Conservation (phyloP, 106 monocot genomes). For the Dendrobium catenatum region DNA sequence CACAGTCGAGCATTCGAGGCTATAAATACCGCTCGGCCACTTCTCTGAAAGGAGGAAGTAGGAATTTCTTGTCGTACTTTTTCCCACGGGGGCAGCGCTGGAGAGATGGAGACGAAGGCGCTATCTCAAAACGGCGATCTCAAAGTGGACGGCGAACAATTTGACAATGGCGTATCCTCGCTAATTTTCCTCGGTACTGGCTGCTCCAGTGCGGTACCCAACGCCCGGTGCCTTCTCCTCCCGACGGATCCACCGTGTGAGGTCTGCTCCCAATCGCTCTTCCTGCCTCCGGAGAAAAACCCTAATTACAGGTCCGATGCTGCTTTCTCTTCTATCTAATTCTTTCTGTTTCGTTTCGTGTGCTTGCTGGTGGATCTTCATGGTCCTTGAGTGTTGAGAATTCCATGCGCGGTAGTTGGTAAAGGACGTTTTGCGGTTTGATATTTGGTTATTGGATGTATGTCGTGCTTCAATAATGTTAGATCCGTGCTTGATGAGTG, state of each 20-base stretch:
- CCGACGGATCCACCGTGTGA: constrained; percentile 75
- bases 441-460: neutral
- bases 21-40: no score
- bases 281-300: constrained; percentile 15
- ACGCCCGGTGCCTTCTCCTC: constrained; percentile 69
- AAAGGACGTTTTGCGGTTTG: neutral
- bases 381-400: neutral
- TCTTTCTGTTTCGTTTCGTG: neutral
- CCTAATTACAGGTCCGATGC: constrained; percentile 13
- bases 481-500: neutral
- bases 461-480: neutral
- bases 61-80: no score
- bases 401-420: neutral
- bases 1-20: no score
- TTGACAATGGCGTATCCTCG: constrained; percentile 32
- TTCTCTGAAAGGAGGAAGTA: no score
- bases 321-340: neutral
- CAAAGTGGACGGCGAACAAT: neutral
- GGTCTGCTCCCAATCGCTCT: constrained; percentile 55
- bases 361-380: neutral
- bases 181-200: constrained; percentile 91
- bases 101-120: neutral
- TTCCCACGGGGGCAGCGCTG: neutral
- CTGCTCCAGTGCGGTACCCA: constrained; percentile 76
- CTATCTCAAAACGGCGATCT: neutral